These are phyloP conservation scores for Rhodosporidiobolus odoratus DNA, from an alignment of 768 basidiomycete genomes.

Conservation along the genomic window DNA sequence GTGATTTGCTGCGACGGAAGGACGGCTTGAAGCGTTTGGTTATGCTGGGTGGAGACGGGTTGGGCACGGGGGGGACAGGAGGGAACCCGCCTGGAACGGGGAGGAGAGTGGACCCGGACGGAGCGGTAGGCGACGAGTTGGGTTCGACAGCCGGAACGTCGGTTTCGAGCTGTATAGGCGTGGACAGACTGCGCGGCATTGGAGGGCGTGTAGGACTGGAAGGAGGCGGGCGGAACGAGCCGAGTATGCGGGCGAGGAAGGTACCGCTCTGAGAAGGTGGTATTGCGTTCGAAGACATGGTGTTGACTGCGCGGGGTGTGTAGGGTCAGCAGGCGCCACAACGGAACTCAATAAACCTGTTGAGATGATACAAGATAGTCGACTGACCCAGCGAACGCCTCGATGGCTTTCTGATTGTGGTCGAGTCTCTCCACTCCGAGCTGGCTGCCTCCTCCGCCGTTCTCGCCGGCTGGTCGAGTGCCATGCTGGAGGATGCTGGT, in stretches of 20 bases:
- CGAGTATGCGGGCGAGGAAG: slow-evolving; percentile 35
- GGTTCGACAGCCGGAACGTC: not conserved
- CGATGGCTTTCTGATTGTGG: no score
- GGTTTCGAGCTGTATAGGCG: slow-evolving; percentile 12
- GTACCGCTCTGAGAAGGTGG: slow-evolving; percentile 16
- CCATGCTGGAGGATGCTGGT: no score
- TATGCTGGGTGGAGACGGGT: not conserved
- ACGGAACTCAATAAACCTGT: no score
- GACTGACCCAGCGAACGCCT: not conserved
- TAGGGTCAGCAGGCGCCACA: no score
- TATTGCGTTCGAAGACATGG: not conserved
- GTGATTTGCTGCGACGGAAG: not conserved
- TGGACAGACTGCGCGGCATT: slow-evolving; percentile 24
- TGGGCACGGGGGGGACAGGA: not conserved
- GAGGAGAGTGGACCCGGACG: not conserved
- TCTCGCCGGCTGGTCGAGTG: no score
- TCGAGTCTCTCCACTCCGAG: no score
- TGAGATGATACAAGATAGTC: not conserved
- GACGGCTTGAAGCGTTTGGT: slow-evolving; percentile 1
- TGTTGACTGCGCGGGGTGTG: not conserved
- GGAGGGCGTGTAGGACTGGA: slow-evolving; percentile 1
- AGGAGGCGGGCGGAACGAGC: slow-evolving; percentile 12
- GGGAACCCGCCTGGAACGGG: not conserved
- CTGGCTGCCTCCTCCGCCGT: no score
- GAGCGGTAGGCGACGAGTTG: not conserved